Evolutionary conservation across 768 basidiomycete species (phyloP).

Genomic region (Tubosaeta sp.): DNA sequence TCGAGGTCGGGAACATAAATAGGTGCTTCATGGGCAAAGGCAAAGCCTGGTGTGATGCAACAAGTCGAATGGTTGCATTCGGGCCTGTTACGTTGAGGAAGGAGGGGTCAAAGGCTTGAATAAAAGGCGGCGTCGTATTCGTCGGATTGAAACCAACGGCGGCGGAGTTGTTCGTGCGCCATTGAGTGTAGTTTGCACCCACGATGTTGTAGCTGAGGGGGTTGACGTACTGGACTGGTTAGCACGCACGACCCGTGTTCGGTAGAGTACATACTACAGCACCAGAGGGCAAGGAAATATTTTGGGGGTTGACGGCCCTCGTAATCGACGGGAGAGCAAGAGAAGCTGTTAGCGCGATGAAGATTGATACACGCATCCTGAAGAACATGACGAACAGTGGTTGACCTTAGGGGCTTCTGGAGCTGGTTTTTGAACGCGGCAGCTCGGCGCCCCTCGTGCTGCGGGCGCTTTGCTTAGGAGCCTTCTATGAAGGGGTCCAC

Average conservation of each 20-base stretch:
- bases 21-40: slow-evolving; percentile 78
- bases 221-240: slow-evolving; percentile 40
- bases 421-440: background rate
- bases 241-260: background rate
- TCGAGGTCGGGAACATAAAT: slow-evolving; percentile 60
- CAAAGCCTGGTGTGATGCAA: slow-evolving; percentile 62
- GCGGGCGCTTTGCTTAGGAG: background rate
- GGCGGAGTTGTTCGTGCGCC: slow-evolving; percentile 34
- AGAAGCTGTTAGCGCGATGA: slow-evolving; percentile 6
- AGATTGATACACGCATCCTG: background rate
- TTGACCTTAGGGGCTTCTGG: background rate
- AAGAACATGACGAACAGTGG: background rate
- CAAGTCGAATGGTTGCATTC: slow-evolving; percentile 52
- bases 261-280: slow-evolving; percentile 20
- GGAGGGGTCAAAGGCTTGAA: slow-evolving; percentile 49
- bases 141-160: slow-evolving; percentile 58
- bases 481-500: background rate
- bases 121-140: slow-evolving; percentile 52
- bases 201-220: slow-evolving; percentile 51
- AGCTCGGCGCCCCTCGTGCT: background rate
- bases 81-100: slow-evolving; percentile 60
- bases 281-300: slow-evolving; percentile 14
- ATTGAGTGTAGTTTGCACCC: slow-evolving; percentile 39
- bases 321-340: background rate
- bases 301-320: background rate